Evolutionary conservation across 2,329 filamentous ascomycete genomes (phyloP).

Genomic region (Phyllosticta ampelicida): DNA sequence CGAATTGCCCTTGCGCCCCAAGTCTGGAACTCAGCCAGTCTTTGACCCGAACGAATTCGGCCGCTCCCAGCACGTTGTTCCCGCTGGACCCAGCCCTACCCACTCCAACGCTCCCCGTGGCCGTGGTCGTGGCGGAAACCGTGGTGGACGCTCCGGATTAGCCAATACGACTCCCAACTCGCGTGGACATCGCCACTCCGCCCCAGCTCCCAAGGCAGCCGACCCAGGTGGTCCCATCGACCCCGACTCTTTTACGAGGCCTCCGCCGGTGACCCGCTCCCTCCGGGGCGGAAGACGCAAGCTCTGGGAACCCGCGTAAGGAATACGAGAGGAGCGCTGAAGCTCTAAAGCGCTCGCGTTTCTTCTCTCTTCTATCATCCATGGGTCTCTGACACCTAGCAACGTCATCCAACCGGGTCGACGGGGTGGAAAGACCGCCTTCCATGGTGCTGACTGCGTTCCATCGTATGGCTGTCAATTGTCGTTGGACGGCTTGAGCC

Average conservation of each 20-base stretch:
- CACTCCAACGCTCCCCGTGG: background rate
- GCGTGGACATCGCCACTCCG: conserved; percentile 17
- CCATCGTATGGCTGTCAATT: background rate
- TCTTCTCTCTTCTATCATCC: background rate
- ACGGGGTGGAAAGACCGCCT: background rate
- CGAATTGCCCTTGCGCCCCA: conserved; percentile 12
- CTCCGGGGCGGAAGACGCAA: conserved; percentile 25
- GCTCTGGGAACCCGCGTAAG: conserved; percentile 31
- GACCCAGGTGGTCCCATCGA: conserved; percentile 24
- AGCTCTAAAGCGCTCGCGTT: background rate
- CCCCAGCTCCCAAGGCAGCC: conserved; percentile 15
- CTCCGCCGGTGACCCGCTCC: conserved; percentile 19
- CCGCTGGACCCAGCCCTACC: conserved; percentile 11
- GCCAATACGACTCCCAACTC: background rate
- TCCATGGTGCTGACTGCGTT: background rate
- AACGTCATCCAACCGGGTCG: background rate
- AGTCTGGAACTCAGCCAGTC: conserved; percentile 23
- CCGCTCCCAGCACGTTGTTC: conserved; percentile 20
- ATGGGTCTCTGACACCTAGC: background rate
- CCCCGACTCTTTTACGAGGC: conserved; percentile 29
- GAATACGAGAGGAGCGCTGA: background rate
- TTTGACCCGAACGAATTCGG: conserved; percentile 40
- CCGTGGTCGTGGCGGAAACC: conserved; percentile 16
- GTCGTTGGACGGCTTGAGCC: background rate
- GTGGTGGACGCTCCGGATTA: conserved; percentile 17